Conservation (phyloP, 2,329 filamentous ascomycete genomes). For the Cladosporium halotolerans region DNA sequence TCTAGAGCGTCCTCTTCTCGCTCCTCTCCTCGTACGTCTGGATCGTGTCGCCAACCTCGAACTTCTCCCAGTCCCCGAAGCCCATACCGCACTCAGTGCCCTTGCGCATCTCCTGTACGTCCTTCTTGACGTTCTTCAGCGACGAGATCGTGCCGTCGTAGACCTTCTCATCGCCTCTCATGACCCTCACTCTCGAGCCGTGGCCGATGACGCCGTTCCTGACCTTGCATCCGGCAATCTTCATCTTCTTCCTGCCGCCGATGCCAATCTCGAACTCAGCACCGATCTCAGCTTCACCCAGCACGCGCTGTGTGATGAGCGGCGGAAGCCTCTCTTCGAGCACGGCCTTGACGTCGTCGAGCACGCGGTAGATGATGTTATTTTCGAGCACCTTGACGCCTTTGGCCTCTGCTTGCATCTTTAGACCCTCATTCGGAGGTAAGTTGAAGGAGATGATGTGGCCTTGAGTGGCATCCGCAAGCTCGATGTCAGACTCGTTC, state of each 20-base stretch:
- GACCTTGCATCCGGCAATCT: conserved; percentile 82
- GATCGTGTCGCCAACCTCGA: conserved; percentile 75
- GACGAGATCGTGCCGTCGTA: conserved; percentile 70
- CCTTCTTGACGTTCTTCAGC: conserved; percentile 88
- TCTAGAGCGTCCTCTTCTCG: conserved; percentile 58
- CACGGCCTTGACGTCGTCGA: conserved; percentile 63
- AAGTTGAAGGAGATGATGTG: conserved; percentile 84
- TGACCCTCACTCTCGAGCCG: conserved; percentile 61
- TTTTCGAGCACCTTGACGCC: conserved; percentile 76
- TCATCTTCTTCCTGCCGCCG: conserved; percentile 61
- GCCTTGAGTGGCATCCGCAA: conserved; percentile 70
- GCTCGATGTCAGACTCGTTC: conserved; percentile 80
- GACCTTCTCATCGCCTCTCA: conserved; percentile 61
- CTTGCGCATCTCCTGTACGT: conserved; percentile 82
- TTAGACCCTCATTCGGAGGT: conserved; percentile 57
- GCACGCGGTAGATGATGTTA: conserved; percentile 76
- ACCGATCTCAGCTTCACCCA: conserved; percentile 81
- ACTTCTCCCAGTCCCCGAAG: conserved; percentile 72
- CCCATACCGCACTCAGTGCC: conserved; percentile 89
- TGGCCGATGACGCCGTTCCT: conserved; percentile 69
- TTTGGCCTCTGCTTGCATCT: conserved; percentile 60
- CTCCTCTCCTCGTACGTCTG: conserved; percentile 77
- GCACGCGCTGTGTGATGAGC: conserved; percentile 60
- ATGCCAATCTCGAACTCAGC: conserved; percentile 80
- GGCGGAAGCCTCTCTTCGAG: conserved; percentile 66